Conservation (phyloP, 805 yeast species). For the Candida ascalaphidarum region DNA sequence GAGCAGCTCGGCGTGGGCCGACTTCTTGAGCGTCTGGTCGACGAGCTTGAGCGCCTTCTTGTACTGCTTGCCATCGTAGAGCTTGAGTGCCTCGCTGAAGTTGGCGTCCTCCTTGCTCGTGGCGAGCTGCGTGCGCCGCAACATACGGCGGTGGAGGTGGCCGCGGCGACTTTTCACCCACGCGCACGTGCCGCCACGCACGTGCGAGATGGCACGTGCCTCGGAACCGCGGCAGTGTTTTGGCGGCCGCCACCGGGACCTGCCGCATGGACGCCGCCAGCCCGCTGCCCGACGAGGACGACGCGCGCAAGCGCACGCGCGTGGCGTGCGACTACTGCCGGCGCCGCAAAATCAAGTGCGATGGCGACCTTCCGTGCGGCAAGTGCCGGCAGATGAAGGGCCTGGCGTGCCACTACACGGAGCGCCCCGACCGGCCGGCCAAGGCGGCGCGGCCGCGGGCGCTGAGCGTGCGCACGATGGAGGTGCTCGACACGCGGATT, state of each 20-base stretch:
- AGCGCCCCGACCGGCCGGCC: background rate
- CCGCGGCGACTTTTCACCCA: background rate
- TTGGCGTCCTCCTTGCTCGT: slow-evolving; percentile 59
- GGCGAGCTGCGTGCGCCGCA: slow-evolving; percentile 25
- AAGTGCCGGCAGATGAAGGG: slow-evolving; percentile 4
- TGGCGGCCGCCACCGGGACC: too few relatives aligned
- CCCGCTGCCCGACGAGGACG: too few relatives aligned
- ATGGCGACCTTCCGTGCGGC: slow-evolving; percentile 22
- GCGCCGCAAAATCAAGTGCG: slow-evolving; percentile 32
- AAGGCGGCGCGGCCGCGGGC: background rate
- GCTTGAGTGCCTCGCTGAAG: slow-evolving; percentile 73
- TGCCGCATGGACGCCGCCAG: too few relatives aligned
- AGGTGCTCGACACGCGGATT: background rate
- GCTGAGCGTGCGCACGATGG: background rate
- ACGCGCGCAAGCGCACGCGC: slow-evolving; percentile 30
- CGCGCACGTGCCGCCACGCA: background rate
- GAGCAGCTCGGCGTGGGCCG: slow-evolving; percentile 69
- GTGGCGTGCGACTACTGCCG: slow-evolving; percentile 43
- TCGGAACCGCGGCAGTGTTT: slow-evolving; percentile 4
- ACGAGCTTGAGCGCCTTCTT: slow-evolving; percentile 73
- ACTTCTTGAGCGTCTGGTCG: slow-evolving; percentile 69
- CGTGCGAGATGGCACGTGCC: background rate
- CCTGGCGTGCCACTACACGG: background rate
- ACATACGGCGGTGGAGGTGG: slow-evolving; percentile 3
- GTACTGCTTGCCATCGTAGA: slow-evolving; percentile 81